A percentile compares a stretch with the other conserved stretches of the same genome.
Evolutionary conservation across 148 eudicot genomes (phyloP).

Genomic region (Silene conica): DNA sequence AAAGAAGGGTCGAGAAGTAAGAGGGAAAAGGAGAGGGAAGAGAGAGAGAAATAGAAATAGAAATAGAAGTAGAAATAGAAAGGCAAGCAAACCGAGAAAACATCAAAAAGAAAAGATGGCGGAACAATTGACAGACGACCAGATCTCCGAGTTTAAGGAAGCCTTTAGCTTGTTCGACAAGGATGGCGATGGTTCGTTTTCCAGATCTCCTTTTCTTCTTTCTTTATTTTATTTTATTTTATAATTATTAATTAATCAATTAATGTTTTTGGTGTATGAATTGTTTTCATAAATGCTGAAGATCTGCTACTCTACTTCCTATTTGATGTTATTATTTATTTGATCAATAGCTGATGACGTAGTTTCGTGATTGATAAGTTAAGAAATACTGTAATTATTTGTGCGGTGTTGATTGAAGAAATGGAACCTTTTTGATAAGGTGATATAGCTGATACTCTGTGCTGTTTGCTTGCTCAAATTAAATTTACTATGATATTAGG

Average conservation of each 20-base stretch:
- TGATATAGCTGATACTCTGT: too few species aligned
- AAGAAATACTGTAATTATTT: too few species aligned
- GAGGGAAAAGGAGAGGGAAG: not conserved
- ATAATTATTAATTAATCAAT: too few species aligned
- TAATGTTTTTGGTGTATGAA: too few species aligned
- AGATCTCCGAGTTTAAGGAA: conserved; percentile 67
- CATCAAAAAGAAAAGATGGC: conserved; percentile 30
- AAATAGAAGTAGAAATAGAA: not conserved
- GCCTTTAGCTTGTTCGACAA: conserved; percentile 65
- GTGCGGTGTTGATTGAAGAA: too few species aligned
- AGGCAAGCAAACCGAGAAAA: not conserved
- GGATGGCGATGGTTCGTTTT: conserved; percentile 53
- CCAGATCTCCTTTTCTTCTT: too few species aligned
- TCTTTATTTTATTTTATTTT: too few species aligned
- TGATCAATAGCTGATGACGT: not conserved
- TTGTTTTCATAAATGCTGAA: not conserved
- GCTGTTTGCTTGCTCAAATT: not conserved
- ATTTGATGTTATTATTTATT: not conserved
- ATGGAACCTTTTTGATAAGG: too few species aligned
- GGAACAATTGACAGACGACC: conserved; percentile 60
- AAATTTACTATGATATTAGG: not conserved
- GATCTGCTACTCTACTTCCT: not conserved
- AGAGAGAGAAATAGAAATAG: too few species aligned
- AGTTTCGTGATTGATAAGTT: not conserved
- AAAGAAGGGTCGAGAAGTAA: too few species aligned